A percentile compares a stretch with the other conserved stretches of the same genome.
Conservation (phyloP, 1,284 basidiomycete genomes). For the Albatrellus sp. region DNA sequence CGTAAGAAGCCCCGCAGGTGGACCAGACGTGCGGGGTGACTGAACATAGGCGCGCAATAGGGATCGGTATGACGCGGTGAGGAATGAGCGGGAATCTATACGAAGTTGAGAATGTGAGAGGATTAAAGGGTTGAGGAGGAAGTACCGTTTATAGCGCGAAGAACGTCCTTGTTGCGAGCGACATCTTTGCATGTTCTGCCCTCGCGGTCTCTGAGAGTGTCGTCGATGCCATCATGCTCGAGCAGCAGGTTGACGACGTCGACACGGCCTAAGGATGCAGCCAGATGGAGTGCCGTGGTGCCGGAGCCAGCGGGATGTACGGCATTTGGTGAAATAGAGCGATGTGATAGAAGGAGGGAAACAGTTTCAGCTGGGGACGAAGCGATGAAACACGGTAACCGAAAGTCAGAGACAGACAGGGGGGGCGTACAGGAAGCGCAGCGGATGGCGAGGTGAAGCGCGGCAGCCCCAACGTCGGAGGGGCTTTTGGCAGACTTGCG, state of each 20-base stretch:
- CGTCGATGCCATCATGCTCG: slow-evolving; percentile 72
- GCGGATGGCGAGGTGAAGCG: slow-evolving; percentile 78
- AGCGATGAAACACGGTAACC: slow-evolving; percentile 1
- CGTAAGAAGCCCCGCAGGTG: slow-evolving; percentile 38
- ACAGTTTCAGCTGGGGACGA: slow-evolving; percentile 43
- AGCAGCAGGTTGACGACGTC: slow-evolving; percentile 71
- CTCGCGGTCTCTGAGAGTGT: slow-evolving; percentile 61
- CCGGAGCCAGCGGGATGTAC: slow-evolving; percentile 58
- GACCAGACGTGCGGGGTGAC: slow-evolving; percentile 34
- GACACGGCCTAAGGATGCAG: slow-evolving; percentile 66
- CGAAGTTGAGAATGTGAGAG: background rate
- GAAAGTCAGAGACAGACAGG: background rate
- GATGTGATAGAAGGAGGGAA: slow-evolving; percentile 57
- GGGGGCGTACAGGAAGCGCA: slow-evolving; percentile 63
- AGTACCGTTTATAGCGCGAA: slow-evolving; percentile 69
- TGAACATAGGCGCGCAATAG: slow-evolving; percentile 63
- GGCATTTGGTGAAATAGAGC: slow-evolving; percentile 68
- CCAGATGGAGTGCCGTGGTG: slow-evolving; percentile 81
- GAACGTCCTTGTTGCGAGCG: slow-evolving; percentile 57
- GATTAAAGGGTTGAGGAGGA: slow-evolving; percentile 1
- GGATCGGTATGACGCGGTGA: slow-evolving; percentile 69
- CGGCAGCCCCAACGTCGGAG: slow-evolving; percentile 56
- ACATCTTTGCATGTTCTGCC: slow-evolving; percentile 69
- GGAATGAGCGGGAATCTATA: slow-evolving; percentile 68
- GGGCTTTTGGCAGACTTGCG: slow-evolving; percentile 32